These are phyloP conservation scores for Azolla pinnata DNA, from an alignment of 75 land plant species.

Conservation along the genomic window DNA sequence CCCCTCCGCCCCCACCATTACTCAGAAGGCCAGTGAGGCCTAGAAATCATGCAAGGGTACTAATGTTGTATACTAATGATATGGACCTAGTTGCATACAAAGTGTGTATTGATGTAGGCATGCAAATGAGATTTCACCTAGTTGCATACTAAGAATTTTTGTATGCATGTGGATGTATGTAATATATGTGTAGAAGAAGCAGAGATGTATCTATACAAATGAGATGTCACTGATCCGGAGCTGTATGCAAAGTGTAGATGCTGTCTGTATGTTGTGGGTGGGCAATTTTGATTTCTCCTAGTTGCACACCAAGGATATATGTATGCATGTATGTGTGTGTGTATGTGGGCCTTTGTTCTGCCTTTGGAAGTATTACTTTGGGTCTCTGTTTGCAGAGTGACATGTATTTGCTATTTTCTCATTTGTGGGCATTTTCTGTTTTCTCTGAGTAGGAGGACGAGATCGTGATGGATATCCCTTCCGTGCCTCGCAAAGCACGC, in stretches of 20 bases:
- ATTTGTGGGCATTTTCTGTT: neutral
- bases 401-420: neutral
- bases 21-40: constrained; percentile 21
- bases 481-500: constrained; percentile 38
- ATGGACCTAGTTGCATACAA: too few relatives aligned
- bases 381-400: neutral
- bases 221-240: too few relatives aligned
- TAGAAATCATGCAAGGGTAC: neutral
- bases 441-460: constrained; percentile 18
- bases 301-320: too few relatives aligned
- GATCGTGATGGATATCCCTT: constrained; percentile 19
- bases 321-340: too few relatives aligned
- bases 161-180: neutral
- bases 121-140: too few relatives aligned
- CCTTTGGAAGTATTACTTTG: neutral
- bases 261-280: neutral
- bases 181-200: neutral
- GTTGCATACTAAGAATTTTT: neutral
- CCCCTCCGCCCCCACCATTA: constrained; percentile 29
- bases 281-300: neutral
- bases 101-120: too few relatives aligned
- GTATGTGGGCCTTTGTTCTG: too few relatives aligned
- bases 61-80: too few relatives aligned
- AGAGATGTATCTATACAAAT: too few relatives aligned
- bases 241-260: too few relatives aligned